Evolutionary conservation across 1,284 basidiomycete species (phyloP).

Genomic region (Termitomyces sp.): DNA sequence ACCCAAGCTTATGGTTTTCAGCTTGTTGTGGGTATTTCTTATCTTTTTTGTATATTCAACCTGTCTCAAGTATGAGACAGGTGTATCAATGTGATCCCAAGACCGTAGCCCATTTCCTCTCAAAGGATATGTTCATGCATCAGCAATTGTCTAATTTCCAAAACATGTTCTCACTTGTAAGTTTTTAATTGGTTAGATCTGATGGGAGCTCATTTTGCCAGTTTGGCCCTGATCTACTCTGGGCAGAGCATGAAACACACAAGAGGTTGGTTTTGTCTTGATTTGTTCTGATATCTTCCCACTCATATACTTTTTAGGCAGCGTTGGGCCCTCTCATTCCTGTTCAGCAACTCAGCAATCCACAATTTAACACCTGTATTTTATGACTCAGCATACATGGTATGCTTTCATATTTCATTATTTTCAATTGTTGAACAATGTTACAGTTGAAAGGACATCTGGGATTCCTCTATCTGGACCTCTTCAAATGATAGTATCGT

Average conservation of each 20-base stretch:
- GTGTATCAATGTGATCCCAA: slow-evolving; percentile 49
- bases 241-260: slow-evolving; percentile 36
- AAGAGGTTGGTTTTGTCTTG: slow-evolving; percentile 21
- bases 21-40: too few species aligned
- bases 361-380: slow-evolving; percentile 31
- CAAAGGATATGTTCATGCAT: slow-evolving; percentile 39
- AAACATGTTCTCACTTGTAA: background rate
- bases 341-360: slow-evolving; percentile 32
- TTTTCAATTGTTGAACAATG: background rate
- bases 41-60: too few species aligned
- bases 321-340: slow-evolving; percentile 31
- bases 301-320: slow-evolving; percentile 23
- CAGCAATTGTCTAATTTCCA: slow-evolving; percentile 21
- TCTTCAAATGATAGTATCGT: slow-evolving; percentile 6
- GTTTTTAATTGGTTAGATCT: background rate
- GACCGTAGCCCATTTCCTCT: slow-evolving; percentile 41
- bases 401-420: slow-evolving; percentile 14
- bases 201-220: slow-evolving; percentile 10
- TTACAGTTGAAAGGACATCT: slow-evolving; percentile 18
- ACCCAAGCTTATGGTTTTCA: too few species aligned
- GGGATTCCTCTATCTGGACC: slow-evolving; percentile 14
- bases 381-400: slow-evolving; percentile 37
- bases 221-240: slow-evolving; percentile 37
- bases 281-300: background rate
- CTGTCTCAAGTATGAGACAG: too few species aligned